Evolutionary conservation across 441 rosid species (phyloP).

Genomic region (Breynia disticha): DNA sequence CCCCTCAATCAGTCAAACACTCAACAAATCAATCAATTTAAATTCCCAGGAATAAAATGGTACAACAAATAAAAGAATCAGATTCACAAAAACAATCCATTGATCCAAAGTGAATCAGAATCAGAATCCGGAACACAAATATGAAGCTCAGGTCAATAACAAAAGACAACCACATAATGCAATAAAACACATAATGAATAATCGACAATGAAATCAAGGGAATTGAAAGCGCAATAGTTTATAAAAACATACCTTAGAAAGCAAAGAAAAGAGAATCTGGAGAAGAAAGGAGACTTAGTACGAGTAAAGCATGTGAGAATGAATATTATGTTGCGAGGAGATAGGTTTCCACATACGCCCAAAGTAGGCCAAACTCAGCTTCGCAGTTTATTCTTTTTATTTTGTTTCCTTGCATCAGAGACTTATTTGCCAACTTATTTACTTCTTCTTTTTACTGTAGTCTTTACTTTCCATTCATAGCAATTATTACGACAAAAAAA

Average conservation of each 20-base stretch:
- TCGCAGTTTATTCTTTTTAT: not conserved
- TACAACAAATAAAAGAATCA: not conserved
- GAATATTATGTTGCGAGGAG: not conserved
- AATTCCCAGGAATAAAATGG: too few relatives aligned
- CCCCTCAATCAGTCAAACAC: too few relatives aligned
- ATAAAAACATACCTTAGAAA: not conserved
- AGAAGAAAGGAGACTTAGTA: not conserved
- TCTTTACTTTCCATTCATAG: too few relatives aligned
- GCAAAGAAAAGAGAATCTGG: not conserved
- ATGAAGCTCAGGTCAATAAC: not conserved
- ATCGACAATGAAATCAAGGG: not conserved
- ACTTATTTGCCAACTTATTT: not conserved
- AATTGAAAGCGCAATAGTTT: not conserved
- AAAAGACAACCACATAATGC: too few relatives aligned
- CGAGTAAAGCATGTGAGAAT: not conserved
- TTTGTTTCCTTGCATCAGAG: too few relatives aligned
- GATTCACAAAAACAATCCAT: not conserved
- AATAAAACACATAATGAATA: not conserved
- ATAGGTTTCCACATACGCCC: slow-evolving; percentile 3
- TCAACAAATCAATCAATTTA: too few relatives aligned
- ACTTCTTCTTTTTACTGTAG: too few relatives aligned
- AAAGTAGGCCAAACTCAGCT: slow-evolving; percentile 19
- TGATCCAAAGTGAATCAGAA: slow-evolving; percentile 5
- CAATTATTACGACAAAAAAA: too few relatives aligned
- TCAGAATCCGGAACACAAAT: not conserved